Base-by-base conservation (phyloP, 352 stramenopile species). In the Aphanomyces cochlioides region DNA sequence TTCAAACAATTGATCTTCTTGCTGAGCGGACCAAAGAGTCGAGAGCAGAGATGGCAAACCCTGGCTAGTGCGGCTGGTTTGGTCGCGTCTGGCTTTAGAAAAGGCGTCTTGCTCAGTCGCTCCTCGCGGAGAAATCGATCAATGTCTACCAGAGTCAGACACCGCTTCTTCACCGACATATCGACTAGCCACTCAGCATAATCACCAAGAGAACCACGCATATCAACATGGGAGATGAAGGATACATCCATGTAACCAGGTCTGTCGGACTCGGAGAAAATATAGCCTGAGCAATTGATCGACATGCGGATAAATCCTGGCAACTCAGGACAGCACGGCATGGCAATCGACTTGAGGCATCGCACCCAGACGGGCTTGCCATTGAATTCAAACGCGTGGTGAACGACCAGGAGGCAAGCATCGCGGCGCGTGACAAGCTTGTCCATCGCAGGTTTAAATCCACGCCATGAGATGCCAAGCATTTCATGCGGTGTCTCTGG, bases 361-460 rank as follows among this genome's bases (percentile, higher is more conserved):
- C 43, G 43, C 43, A 50, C 43, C 43, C 43, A 50, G 43, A 12
- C 43, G 10, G 10, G 43, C 17, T 50, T 50, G 43, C 43, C 43
- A 50, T 50, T 50, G 10, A 50, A 50, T 50, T 50, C 43, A 50
- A 50, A 50, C 17, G 10, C 43, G 43, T 50, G 17, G 43, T 50
- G 43, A 2, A 50, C 43, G 10, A n/a, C 43, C 43, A 50, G 17
- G 10, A 50, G 43, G 2, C 43, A 50, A 12, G 43, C 43, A n/a
- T 50, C 43, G 43, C 43, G 43, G 10, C 17, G 10, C 10, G 2
- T 12, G 43, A 50, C 17, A 12, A 50, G 10, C 43, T 50, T 50
- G 10, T 50, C 17, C 10, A 50, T 12, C 43, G 43, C 10, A 50
- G 10, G 10, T 12, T n/a, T 12, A 0, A 50, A n/a, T 12, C 10